Percentiles rank a stretch among this genome's conserved stretches.
Evolutionary conservation across 768 basidiomycete genomes (phyloP).

Genomic region (Myochromella boudieri): DNA sequence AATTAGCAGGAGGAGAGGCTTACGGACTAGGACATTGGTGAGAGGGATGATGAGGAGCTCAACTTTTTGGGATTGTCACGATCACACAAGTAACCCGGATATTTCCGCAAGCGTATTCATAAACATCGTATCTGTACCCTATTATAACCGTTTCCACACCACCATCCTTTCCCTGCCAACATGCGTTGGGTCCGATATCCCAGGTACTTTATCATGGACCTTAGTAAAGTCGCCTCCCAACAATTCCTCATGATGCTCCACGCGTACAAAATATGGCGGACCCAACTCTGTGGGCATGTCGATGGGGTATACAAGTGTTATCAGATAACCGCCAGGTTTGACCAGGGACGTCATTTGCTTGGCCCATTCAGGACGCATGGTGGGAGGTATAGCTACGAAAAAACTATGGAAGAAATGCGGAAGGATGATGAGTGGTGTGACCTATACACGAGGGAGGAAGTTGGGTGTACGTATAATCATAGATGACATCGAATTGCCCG

Average conservation of each 20-base stretch:
- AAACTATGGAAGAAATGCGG: conserved; percentile 40
- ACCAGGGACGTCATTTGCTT: conserved; percentile 52
- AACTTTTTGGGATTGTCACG: conserved; percentile 18
- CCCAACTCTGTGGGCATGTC: conserved; percentile 42
- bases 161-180: conserved; percentile 50
- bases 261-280: conserved; percentile 62
- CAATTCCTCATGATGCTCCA: conserved; percentile 53
- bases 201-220: conserved; percentile 52
- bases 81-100: conserved; percentile 14
- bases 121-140: not conserved
- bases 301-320: conserved; percentile 61
- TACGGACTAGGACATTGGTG: conserved; percentile 22
- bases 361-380: conserved; percentile 55
- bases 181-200: conserved; percentile 37
- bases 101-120: conserved; percentile 14
- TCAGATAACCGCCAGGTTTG: conserved; percentile 62
- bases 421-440: not conserved
- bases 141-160: conserved; percentile 46
- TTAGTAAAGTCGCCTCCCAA: conserved; percentile 52
- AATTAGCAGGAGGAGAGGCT: not conserved
- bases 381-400: conserved; percentile 70
- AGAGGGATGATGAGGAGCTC: conserved; percentile 8
- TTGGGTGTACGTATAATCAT: conserved; percentile 61
- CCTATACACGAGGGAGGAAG: not conserved
- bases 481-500: conserved; percentile 53